Percentiles rank a stretch among this genome's conserved stretches.
phyloP scores from a whole-genome alignment of 441 rosid genomes.

The Populus hybrid region DNA sequence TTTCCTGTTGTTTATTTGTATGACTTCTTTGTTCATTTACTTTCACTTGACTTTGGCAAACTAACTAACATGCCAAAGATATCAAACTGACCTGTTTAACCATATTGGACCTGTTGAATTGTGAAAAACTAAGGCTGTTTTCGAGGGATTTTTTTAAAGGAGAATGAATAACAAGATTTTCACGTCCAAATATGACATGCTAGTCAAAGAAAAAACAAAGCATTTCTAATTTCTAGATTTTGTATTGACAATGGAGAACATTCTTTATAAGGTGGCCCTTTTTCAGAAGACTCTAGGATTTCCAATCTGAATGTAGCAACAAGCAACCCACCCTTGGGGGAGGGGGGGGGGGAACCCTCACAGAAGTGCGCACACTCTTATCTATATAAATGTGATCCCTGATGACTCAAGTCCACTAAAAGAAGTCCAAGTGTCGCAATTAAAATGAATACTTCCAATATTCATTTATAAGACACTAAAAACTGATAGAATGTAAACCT shows the following conservation, averaged over 20 bases:
- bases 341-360: too few relatives aligned
- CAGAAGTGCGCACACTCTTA: neutral
- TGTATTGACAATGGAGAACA: neutral
- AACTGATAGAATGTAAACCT: neutral
- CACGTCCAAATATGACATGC: neutral
- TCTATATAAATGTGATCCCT: neutral
- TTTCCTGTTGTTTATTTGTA: neutral
- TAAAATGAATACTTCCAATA: neutral
- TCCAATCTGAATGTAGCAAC: neutral
- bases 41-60: neutral
- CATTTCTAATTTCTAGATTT: neutral
- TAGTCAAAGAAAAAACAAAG: neutral
- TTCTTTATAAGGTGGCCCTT: neutral
- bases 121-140: neutral
- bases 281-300: neutral
- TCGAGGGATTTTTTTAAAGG: neutral
- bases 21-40: neutral
- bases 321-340: neutral
- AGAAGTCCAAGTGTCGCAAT: neutral
- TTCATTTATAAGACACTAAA: neutral
- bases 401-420: neutral
- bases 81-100: neutral
- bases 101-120: neutral
- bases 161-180: neutral
- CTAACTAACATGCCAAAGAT: neutral